These are phyloP conservation scores for Rhinocladiella similis DNA, from an alignment of 2,329 filamentous ascomycete genomes.

Conservation along the genomic window DNA sequence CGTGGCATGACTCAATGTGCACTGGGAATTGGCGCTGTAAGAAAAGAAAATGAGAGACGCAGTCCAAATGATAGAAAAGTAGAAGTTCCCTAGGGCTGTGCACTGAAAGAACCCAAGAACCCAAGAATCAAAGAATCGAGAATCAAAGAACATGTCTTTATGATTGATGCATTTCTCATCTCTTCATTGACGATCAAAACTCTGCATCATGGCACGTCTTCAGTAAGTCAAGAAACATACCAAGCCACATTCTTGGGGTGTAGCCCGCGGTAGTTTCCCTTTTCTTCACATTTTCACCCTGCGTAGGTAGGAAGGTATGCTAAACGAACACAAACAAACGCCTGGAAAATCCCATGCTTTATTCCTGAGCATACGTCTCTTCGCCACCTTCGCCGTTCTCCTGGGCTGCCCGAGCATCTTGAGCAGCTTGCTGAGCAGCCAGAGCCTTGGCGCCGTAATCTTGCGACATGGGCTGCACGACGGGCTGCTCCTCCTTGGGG, in stretches of 20 bases:
- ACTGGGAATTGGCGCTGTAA: too few species aligned
- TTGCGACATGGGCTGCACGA: slow-evolving; percentile 93
- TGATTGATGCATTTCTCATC: background rate
- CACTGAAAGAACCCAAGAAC: too few species aligned
- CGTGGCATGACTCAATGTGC: background rate
- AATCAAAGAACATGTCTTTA: background rate
- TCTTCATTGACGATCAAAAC: background rate
- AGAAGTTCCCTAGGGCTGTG: background rate
- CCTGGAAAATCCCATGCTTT: slow-evolving; percentile 29
- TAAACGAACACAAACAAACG: slow-evolving; percentile 5
- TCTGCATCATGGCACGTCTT: slow-evolving; percentile 1
- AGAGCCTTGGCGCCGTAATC: slow-evolving; percentile 96
- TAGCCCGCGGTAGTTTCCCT: background rate
- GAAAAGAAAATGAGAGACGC: too few species aligned
- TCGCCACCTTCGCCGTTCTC: slow-evolving; percentile 44
- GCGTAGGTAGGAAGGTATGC: slow-evolving; percentile 3
- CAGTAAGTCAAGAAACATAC: background rate
- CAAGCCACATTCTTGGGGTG: background rate
- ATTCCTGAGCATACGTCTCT: slow-evolving; percentile 49
- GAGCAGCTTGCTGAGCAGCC: slow-evolving; percentile 58
- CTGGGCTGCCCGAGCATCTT: slow-evolving; percentile 59
- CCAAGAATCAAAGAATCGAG: background rate
- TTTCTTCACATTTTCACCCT: background rate
- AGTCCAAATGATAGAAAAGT: background rate
- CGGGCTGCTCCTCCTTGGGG: slow-evolving; percentile 98